Percentiles rank a stretch among this genome's conserved stretches.
Conservation (phyloP, 2,329 filamentous ascomycete species). For the Fusarium compactum region DNA sequence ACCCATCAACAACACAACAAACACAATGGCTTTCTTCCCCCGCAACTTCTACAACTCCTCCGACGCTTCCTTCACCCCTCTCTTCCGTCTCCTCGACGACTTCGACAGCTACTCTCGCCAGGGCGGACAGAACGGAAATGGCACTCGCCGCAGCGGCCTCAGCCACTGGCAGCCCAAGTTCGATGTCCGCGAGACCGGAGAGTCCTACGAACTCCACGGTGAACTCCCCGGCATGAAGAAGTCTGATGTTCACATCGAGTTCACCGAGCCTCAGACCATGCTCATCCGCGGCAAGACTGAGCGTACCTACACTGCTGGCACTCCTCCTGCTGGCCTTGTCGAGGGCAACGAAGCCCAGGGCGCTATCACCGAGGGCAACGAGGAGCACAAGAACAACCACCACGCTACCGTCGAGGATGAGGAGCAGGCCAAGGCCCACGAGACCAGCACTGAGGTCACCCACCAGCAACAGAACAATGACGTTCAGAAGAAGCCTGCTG, state of each 20-base stretch:
- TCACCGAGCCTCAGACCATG: conserved; percentile 80
- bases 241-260: conserved; percentile 81
- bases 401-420: conserved; percentile 77
- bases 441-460: conserved; percentile 41
- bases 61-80: conserved; percentile 66
- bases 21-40: conserved; percentile 72
- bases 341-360: conserved; percentile 56
- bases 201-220: conserved; percentile 80
- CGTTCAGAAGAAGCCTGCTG: conserved; percentile 50
- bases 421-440: conserved; percentile 29
- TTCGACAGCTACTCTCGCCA: conserved; percentile 68
- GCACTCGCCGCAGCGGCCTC: conserved; percentile 48
- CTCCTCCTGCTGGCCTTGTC: conserved; percentile 60
- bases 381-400: conserved; percentile 58
- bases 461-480: conserved; percentile 46
- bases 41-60: conserved; percentile 62
- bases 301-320: conserved; percentile 69
- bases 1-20: conserved; percentile 39
- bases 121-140: conserved; percentile 24
- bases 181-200: conserved; percentile 77
- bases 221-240: conserved; percentile 82
- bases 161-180: conserved; percentile 80
- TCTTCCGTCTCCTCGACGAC: conserved; percentile 74
- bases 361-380: conserved; percentile 56
- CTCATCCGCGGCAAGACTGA: conserved; percentile 77